A percentile compares a stretch with the other conserved stretches of the same genome.
Evolutionary conservation across 345 rosid genomes (phyloP).

Genomic region (Camelina laxa): DNA sequence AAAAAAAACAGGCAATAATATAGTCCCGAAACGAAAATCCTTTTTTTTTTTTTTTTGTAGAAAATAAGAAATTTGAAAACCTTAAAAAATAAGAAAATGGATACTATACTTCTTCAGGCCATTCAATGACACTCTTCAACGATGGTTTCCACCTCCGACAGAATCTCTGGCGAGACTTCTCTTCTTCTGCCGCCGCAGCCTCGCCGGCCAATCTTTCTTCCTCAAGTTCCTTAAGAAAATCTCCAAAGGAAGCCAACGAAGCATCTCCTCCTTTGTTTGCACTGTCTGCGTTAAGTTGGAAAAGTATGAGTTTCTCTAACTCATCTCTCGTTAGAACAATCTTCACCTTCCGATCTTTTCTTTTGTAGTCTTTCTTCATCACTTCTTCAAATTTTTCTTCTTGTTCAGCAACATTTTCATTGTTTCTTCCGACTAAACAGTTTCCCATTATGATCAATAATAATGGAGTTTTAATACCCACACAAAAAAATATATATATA

Average conservation of each 20-base stretch:
- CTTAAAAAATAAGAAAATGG: conserved; percentile 4
- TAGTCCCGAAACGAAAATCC: conserved; percentile 17
- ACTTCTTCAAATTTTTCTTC: conserved; percentile 35
- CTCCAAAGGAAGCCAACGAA: conserved; percentile 38
- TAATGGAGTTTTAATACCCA: conserved; percentile 5
- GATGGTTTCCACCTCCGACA: conserved; percentile 63
- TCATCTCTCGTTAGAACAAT: conserved; percentile 40
- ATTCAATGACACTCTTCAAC: conserved; percentile 62
- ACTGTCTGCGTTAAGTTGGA: conserved; percentile 42
- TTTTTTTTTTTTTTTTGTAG: background rate
- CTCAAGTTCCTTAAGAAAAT: conserved; percentile 48
- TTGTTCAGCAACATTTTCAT: conserved; percentile 26
- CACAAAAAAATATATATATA: background rate
- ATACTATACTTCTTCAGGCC: conserved; percentile 46
- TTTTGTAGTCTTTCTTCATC: conserved; percentile 35
- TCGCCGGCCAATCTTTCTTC: conserved; percentile 37
- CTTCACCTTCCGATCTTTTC: conserved; percentile 42
- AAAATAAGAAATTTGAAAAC: conserved; percentile 17
- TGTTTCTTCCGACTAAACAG: conserved; percentile 38
- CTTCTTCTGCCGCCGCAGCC: conserved; percentile 31
- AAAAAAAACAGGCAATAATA: conserved; percentile 28
- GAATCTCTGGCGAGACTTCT: conserved; percentile 38
- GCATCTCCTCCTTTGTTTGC: conserved; percentile 42
- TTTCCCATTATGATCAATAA: conserved; percentile 41
- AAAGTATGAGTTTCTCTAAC: conserved; percentile 43